phyloP scores from a whole-genome alignment of 352 stramenopile genomes.

The Pythium dissimile region DNA sequence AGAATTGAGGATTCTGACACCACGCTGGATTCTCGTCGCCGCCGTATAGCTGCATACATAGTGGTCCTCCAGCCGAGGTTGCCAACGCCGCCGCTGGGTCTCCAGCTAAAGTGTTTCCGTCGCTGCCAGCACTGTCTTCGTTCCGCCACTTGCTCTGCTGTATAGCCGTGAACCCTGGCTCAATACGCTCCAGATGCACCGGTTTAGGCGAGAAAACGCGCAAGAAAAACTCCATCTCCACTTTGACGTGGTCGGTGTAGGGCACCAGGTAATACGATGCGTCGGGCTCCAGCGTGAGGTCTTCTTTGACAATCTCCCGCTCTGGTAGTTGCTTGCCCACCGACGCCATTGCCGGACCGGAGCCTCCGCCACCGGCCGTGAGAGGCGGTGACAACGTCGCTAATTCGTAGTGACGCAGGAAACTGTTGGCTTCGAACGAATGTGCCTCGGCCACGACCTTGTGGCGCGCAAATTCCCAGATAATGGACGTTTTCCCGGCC shows the following conservation, averaged over 20 bases:
- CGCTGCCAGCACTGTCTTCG: conserved; percentile 18
- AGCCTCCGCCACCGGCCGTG: conserved; percentile 16
- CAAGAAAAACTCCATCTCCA: conserved; percentile 90
- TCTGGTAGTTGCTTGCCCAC: conserved; percentile 49
- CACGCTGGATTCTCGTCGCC: conserved; percentile 59
- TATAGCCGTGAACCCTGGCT: conserved; percentile 57
- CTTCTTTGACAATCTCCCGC: conserved; percentile 76
- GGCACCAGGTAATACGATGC: conserved; percentile 79
- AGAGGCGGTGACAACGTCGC: conserved; percentile 22
- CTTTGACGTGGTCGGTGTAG: conserved; percentile 74
- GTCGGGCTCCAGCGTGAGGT: conserved; percentile 68
- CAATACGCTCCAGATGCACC: conserved; percentile 67
- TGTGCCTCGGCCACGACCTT: conserved; percentile 67
- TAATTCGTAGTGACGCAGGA: conserved; percentile 35
- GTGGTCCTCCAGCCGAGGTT: conserved; percentile 66
- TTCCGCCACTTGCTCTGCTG: conserved; percentile 66
- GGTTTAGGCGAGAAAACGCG: conserved; percentile 79
- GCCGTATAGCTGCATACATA: conserved; percentile 41
- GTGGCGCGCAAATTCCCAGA: conserved; percentile 74
- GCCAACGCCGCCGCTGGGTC: conserved; percentile 27
- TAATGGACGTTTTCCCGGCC: conserved; percentile 36
- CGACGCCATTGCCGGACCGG: neutral
- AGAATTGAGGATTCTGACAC: conserved; percentile 91
- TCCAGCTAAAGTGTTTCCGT: conserved; percentile 32
- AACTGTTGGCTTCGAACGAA: conserved; percentile 44